Evolutionary conservation across 106 monocot species (phyloP), one percentile per base, ranked within the genome.

Genomic region (Gastrodia elata): DNA sequence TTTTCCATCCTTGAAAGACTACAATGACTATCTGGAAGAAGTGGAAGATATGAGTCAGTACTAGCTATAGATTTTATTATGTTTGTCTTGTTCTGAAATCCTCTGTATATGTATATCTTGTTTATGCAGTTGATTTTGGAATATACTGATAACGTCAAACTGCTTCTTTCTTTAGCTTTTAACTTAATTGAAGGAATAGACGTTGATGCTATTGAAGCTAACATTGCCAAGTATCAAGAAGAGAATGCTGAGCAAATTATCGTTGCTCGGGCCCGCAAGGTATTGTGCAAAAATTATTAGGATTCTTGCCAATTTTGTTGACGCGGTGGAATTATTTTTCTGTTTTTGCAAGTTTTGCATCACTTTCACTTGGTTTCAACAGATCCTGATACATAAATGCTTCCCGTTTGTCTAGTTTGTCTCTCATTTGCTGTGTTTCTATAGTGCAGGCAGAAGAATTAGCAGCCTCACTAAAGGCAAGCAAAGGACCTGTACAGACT

Each of bases 1-100:
- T 40, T 96, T 96, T 27, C 77, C 84, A 42, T 86, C 96, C 3
- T 69, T 92, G 27, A 90, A 68, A 74, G 90, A 90, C 11, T 92
- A 90, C 77, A 96, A 96, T 83, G 96, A 96, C 75, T 96, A 96
- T 68, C 76, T 92, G 75, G 96, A 96, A 84, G 96, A 96, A 79
- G 89, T 96, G 32, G 96, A 96, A 71, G 96, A 96, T 73, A 92
- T 92, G 92, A 92, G 96, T 96, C 78, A 82, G 92, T 82, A 77
- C 64, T 64, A 39, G 34, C 24, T 7, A 37, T 13, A 39, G 32
- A 43, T 22, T 15, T 73, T n/a, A n/a, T n/a, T n/a, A n/a, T n/a
- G n/a, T n/a, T n/a, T n/a, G n/a, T n/a, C n/a, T n/a, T n/a, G 8
- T 48, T 16, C 26, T n/a, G n/a, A n/a, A n/a, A n/a, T n/a, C n/a